phyloP scores from a whole-genome alignment of 495 filamentous ascomycete genomes.

The Podospora pseudopauciseta region DNA sequence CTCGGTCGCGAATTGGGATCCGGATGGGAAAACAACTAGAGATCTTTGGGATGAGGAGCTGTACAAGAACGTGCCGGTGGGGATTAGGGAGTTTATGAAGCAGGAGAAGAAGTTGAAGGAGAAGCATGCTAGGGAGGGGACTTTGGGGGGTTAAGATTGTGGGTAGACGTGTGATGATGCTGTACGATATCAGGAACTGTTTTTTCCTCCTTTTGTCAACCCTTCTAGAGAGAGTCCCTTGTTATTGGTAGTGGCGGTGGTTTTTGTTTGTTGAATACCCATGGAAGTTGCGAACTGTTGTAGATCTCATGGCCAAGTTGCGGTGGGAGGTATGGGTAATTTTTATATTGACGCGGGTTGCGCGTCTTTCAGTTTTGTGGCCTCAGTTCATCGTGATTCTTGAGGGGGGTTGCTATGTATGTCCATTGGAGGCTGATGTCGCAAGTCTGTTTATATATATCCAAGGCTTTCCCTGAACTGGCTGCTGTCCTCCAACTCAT shows the following conservation, averaged over 20 bases:
- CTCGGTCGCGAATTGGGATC: constrained; percentile 61
- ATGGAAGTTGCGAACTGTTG: not conserved
- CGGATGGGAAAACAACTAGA: constrained; percentile 36
- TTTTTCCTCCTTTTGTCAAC: not conserved
- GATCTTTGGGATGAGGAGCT: constrained; percentile 57
- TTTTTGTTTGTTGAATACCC: not conserved
- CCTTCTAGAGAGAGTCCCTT: not conserved
- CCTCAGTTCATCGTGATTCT: not conserved
- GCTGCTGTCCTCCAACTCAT: not conserved
- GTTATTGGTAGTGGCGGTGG: not conserved
- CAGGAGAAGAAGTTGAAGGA: constrained; percentile 87
- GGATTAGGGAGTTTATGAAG: constrained; percentile 95
- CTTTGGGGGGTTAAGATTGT: constrained; percentile 32
- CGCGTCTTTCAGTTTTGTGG: not conserved
- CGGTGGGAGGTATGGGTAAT: not conserved
- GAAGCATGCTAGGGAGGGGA: constrained; percentile 54
- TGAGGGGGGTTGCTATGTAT: not conserved
- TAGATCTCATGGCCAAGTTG: not conserved
- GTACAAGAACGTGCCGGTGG: constrained; percentile 82
- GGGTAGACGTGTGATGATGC: not conserved
- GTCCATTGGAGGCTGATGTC: not conserved
- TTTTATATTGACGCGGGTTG: not conserved
- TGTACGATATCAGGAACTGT: not conserved
- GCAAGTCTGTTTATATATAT: not conserved
- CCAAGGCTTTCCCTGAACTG: not conserved